Conservation (phyloP, 345 rosid species). For the Corchorus olitorius region DNA sequence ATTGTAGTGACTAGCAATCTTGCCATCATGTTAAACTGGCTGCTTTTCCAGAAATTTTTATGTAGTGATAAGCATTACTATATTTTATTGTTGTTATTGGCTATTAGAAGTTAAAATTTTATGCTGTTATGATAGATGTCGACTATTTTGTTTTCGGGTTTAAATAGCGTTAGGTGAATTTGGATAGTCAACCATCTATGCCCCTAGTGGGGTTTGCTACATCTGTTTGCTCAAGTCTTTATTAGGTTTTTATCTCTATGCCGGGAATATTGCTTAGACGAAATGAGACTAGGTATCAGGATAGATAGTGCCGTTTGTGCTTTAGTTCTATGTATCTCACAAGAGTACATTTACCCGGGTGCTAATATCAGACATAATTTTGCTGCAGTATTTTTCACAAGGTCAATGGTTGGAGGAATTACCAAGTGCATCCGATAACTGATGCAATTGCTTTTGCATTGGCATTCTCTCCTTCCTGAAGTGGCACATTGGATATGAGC, state of each 20-base stretch:
- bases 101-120: background rate
- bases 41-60: background rate
- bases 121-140: background rate
- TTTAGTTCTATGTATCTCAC: slow-evolving; percentile 38
- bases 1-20: background rate
- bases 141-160: background rate
- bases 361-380: slow-evolving; percentile 46
- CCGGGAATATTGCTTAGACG: slow-evolving; percentile 17
- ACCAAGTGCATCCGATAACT: slow-evolving; percentile 35
- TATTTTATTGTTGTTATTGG: background rate
- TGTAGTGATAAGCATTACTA: background rate
- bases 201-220: background rate
- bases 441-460: slow-evolving; percentile 38
- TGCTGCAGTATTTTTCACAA: slow-evolving; percentile 41
- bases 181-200: background rate
- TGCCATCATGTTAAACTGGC: background rate
- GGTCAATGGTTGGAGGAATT: slow-evolving; percentile 43
- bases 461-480: slow-evolving; percentile 38
- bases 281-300: slow-evolving; percentile 22
- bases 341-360: slow-evolving; percentile 37
- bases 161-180: background rate
- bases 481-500: slow-evolving; percentile 35
- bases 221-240: slow-evolving; percentile 14
- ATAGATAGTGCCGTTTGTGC: slow-evolving; percentile 21
- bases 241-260: background rate